Base-by-base conservation (phyloP, 805 yeast genomes). In the Brettanomyces sp. region DNA sequence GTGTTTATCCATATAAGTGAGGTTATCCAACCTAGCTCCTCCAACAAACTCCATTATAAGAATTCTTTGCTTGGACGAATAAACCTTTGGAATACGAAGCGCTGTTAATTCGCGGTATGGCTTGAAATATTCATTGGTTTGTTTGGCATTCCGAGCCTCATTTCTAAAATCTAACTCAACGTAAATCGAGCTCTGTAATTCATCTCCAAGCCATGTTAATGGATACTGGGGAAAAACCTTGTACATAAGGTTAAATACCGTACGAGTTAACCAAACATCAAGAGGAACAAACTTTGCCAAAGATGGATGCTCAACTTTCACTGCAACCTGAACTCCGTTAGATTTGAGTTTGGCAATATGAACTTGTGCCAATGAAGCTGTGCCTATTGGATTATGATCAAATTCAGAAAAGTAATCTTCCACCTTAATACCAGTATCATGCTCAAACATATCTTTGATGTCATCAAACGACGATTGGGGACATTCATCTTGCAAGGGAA, bases 341-440 rank as follows among this genome's bases (percentile, higher is more conserved):
- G 60, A 65, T 47, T 67, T 73, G 45, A 90, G 59, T 2, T 63
- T 73, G 0, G 95, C 99, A 23, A 70, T 66, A 65, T 93, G 98
- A 4, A 93, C 99, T 59, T 93, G 99, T 0, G 99, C 99, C 52
- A 93, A 70, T 1, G 96, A 87, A 0, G 99, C 99, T 4, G 87
- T 95, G 1, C 99, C 99, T 38, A 93, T 80, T 0, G 99, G 99
- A 8, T 60, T 63, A 0, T 76, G 72, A 48, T 82, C 76, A 57
- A 93, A 86, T 36, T 73, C 77, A 8, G 66, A 61, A 61, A 93
- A 93, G 38, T 79, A 53, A 0, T 85, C 93, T 18, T 72, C 74
- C 12, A 91, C 59, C 1, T 68, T 49, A 12, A 59, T 54, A 1
- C 89, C 89, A 51, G 85, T 67, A 60, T 93, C 99, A 2, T 62